These are phyloP conservation scores for Trichopus zeylanicus DNA, from an alignment of 116 monocot species.

Conservation along the genomic window DNA sequence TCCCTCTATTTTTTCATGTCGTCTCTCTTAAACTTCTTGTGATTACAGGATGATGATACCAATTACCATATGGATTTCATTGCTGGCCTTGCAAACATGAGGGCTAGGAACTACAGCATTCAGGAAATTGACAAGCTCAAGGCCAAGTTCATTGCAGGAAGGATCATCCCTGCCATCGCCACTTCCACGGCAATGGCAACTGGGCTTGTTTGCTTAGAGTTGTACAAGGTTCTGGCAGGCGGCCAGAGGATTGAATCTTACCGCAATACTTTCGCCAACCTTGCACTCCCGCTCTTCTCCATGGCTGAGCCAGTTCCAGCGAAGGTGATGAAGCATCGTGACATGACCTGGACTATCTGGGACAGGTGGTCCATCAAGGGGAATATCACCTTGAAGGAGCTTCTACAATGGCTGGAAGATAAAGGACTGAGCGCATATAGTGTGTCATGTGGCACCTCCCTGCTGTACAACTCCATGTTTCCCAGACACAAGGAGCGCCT, in stretches of 20 bases:
- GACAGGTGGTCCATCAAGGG: constrained; percentile 7
- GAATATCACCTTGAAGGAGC: constrained; percentile 1
- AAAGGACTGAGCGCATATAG: constrained; percentile 11
- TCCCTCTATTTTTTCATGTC: no score
- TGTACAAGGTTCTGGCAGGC: constrained; percentile 10
- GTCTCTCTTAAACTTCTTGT: no score
- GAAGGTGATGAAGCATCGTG: constrained; percentile 1
- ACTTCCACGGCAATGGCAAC: constrained; percentile 16
- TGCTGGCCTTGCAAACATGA: constrained; percentile 9
- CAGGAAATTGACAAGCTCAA: constrained; percentile 14
- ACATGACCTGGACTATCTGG: constrained; percentile 13
- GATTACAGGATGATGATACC: constrained; percentile 7
- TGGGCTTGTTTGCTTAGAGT: constrained; percentile 16
- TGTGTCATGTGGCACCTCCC: constrained; percentile 1
- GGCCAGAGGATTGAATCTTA: constrained; percentile 6
- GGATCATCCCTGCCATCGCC: constrained; percentile 12
- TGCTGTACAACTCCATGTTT: constrained; percentile 3
- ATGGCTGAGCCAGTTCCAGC: constrained; percentile 13
- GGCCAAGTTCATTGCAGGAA: constrained; percentile 9
- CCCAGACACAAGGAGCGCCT: not conserved
- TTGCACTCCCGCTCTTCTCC: constrained; percentile 13
- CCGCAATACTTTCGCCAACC: constrained; percentile 8
- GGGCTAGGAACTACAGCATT: constrained; percentile 11
- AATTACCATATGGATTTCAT: constrained; percentile 14
- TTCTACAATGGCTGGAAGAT: constrained; percentile 7